Conservation (phyloP, 139 green algal genomes). For the Chara braunii region DNA sequence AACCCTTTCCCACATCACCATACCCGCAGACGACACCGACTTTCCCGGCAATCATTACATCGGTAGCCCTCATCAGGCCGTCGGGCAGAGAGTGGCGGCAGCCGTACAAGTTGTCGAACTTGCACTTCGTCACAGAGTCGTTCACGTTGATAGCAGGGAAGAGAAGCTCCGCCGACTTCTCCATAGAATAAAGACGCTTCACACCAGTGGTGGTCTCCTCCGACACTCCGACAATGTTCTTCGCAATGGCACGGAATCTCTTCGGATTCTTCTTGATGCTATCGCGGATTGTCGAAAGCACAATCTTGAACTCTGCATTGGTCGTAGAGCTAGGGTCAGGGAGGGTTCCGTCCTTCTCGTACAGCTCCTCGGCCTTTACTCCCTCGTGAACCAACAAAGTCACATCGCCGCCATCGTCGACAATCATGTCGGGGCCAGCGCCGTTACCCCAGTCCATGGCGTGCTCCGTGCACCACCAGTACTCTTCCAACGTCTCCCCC, state of each 20-base stretch:
- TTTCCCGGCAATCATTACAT: slow-evolving; percentile 84
- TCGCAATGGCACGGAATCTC: slow-evolving; percentile 73
- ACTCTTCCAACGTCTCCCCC: slow-evolving; percentile 98
- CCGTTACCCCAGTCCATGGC: slow-evolving; percentile 79
- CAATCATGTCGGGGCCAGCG: slow-evolving; percentile 82
- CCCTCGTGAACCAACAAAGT: slow-evolving; percentile 93
- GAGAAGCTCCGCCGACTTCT: slow-evolving; percentile 73
- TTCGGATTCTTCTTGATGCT: slow-evolving; percentile 55
- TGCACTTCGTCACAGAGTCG: slow-evolving; percentile 57
- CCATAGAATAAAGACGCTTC: slow-evolving; percentile 99
- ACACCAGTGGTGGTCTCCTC: slow-evolving; percentile 99
- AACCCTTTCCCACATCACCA: slow-evolving; percentile 98
- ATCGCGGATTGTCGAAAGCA: slow-evolving; percentile 82
- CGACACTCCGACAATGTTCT: slow-evolving; percentile 79
- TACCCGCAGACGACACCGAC: slow-evolving; percentile 72
- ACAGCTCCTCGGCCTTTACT: slow-evolving; percentile 87
- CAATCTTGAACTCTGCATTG: slow-evolving; percentile 97
- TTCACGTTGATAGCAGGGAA: slow-evolving; percentile 99
- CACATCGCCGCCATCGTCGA: slow-evolving; percentile 95
- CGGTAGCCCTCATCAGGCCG: slow-evolving; percentile 96
- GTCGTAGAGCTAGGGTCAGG: slow-evolving; percentile 85
- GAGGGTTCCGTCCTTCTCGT: slow-evolving; percentile 78
- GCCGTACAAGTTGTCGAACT: slow-evolving; percentile 99
- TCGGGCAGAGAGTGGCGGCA: slow-evolving; percentile 97
- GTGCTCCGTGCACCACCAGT: slow-evolving; percentile 98